phyloP scores from a whole-genome alignment of 106 monocot species.

The Dendrobium catenatum region DNA sequence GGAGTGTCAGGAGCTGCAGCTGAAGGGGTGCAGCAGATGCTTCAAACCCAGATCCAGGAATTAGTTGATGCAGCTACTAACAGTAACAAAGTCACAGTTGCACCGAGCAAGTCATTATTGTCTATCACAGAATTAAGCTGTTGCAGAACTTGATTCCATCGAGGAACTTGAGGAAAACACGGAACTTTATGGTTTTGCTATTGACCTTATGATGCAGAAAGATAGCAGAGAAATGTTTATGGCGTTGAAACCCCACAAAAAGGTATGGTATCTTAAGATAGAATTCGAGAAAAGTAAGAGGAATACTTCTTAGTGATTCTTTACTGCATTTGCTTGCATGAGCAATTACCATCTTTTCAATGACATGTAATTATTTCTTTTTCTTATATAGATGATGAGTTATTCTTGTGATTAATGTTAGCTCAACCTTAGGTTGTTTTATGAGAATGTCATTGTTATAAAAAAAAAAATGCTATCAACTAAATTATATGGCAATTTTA shows the following conservation, averaged over 20 bases:
- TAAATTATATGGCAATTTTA: too few species aligned
- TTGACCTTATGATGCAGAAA: slow-evolving; percentile 14
- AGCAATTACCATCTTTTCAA: not conserved
- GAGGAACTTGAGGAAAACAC: slow-evolving; percentile 15
- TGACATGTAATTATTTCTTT: too few species aligned
- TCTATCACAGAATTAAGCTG: slow-evolving; percentile 14
- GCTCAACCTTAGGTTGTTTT: too few species aligned
- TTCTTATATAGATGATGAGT: too few species aligned
- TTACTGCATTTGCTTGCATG: not conserved
- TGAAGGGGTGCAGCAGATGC: not conserved
- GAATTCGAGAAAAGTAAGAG: slow-evolving; percentile 13
- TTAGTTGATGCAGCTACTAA: not conserved
- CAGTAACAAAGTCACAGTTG: slow-evolving; percentile 1
- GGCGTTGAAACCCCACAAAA: slow-evolving; percentile 15
- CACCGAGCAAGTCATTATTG: not conserved
- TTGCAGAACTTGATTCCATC: slow-evolving; percentile 17
- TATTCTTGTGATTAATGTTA: too few species aligned
- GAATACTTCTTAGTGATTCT: not conserved
- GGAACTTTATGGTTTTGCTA: slow-evolving; percentile 18
- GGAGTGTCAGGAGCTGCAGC: not conserved
- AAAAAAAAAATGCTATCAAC: too few species aligned
- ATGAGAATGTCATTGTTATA: too few species aligned
- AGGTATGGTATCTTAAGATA: slow-evolving; percentile 20
- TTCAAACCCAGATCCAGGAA: not conserved
- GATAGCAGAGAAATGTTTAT: slow-evolving; percentile 27